Conservation (phyloP, 1,284 basidiomycete genomes). For the Pholiota adiposa region DNA sequence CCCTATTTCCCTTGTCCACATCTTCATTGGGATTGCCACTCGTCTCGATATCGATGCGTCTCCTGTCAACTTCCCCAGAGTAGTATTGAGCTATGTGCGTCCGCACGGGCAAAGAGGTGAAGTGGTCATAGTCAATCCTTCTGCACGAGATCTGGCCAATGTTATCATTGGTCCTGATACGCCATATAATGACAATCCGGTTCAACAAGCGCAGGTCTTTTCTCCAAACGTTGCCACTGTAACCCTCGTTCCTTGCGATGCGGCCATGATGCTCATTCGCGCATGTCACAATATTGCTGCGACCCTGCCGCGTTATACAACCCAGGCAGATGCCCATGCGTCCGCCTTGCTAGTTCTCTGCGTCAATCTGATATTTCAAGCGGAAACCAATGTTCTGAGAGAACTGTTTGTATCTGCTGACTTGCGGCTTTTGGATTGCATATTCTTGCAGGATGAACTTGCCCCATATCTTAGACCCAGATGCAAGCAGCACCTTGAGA, state of each 20-base stretch:
- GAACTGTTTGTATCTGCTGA: conserved; percentile 34
- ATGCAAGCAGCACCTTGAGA: conserved; percentile 13
- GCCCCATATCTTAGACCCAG: conserved; percentile 30
- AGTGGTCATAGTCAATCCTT: conserved; percentile 54
- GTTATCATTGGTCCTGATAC: conserved; percentile 33
- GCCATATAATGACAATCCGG: conserved; percentile 7
- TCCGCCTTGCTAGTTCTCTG: conserved; percentile 35
- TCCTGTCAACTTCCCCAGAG: conserved; percentile 58
- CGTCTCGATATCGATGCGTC: conserved; percentile 55
- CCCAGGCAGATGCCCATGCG: conserved; percentile 20
- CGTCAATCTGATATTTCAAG: conserved; percentile 27
- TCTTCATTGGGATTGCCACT: conserved; percentile 58
- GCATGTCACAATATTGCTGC: conserved; percentile 27
- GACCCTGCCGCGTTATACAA: conserved; percentile 10
- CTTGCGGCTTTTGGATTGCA: conserved; percentile 28
- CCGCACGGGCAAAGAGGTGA: conserved; percentile 32
- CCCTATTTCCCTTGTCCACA: conserved; percentile 63
- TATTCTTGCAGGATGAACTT: conserved; percentile 31
- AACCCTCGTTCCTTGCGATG: no score
- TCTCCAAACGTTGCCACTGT: no score
- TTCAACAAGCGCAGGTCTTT: conserved; percentile 29
- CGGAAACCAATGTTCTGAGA: conserved; percentile 26
- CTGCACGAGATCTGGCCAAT: conserved; percentile 36
- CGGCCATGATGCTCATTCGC: conserved; percentile 39
- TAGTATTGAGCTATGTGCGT: conserved; percentile 54